Conservation (phyloP, 2,329 filamentous ascomycete genomes). For the Aspergillus proliferans region DNA sequence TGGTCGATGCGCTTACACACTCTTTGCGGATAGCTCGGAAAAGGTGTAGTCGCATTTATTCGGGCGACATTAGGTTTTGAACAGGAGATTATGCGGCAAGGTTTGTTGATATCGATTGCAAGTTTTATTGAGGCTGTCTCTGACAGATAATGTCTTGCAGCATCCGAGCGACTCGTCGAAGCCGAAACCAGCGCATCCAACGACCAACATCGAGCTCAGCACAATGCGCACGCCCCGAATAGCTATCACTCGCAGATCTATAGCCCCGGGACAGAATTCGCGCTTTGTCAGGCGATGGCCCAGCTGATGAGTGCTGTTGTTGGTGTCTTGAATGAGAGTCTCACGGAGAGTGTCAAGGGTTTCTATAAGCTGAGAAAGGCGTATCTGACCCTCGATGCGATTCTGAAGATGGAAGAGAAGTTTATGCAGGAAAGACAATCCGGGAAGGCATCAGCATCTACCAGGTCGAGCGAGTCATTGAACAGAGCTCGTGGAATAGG, state of each 20-base stretch:
- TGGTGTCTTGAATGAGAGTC: constrained; percentile 81
- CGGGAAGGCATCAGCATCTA: not conserved
- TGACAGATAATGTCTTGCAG: constrained; percentile 31
- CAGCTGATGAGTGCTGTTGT: constrained; percentile 87
- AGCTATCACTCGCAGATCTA: constrained; percentile 61
- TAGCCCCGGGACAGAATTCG: constrained; percentile 77
- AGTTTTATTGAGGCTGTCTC: not conserved
- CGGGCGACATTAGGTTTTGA: constrained; percentile 84
- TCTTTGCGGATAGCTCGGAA: constrained; percentile 55
- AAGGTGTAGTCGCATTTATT: constrained; percentile 77
- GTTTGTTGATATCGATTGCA: constrained; percentile 27
- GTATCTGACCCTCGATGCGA: constrained; percentile 71
- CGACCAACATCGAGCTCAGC: constrained; percentile 69
- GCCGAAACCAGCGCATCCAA: constrained; percentile 71
- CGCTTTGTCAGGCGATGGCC: constrained; percentile 74
- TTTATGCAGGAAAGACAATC: constrained; percentile 37
- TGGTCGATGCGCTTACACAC: constrained; percentile 7
- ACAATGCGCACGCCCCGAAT: constrained; percentile 48
- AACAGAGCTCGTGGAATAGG: not conserved
- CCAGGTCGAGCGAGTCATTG: constrained; percentile 5
- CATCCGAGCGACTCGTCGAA: constrained; percentile 62
- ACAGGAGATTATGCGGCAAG: constrained; percentile 79
- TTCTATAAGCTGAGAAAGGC: constrained; percentile 92
- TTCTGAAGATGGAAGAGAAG: constrained; percentile 67
- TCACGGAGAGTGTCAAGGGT: constrained; percentile 83